Evolutionary conservation across 2,329 filamentous ascomycete species (phyloP).

Genomic region (Sporothrix curviconia): DNA sequence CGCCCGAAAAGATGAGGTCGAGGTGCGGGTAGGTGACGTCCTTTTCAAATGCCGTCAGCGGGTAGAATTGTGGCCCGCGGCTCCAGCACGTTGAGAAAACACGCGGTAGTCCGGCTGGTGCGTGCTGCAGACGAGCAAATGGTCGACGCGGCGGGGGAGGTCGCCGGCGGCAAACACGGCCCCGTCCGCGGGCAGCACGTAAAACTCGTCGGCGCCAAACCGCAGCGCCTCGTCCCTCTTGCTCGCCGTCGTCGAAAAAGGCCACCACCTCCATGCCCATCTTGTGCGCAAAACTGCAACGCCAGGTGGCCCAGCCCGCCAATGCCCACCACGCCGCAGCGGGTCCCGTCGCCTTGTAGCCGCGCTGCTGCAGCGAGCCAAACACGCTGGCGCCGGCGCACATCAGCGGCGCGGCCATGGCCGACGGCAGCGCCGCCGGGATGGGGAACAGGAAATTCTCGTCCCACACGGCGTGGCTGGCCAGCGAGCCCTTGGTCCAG

Average conservation of each 20-base stretch:
- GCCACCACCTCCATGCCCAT: slow-evolving; percentile 16
- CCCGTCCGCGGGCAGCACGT: slow-evolving; percentile 29
- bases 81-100: slow-evolving; percentile 46
- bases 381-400: slow-evolving; percentile 39
- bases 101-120: slow-evolving; percentile 6
- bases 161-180: too few species aligned
- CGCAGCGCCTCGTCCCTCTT: slow-evolving; percentile 14
- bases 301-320: slow-evolving; percentile 58
- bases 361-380: slow-evolving; percentile 26
- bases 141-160: slow-evolving; percentile 53
- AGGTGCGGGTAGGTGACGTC: slow-evolving; percentile 27
- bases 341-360: slow-evolving; percentile 24
- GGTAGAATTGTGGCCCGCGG: slow-evolving; percentile 37
- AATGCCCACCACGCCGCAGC: slow-evolving; percentile 35
- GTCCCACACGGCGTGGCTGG: slow-evolving; percentile 31
- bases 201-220: slow-evolving; percentile 15
- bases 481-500: slow-evolving; percentile 44
- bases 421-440: slow-evolving; percentile 26
- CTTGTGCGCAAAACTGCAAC: slow-evolving; percentile 51
- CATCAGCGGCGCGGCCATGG: slow-evolving; percentile 32
- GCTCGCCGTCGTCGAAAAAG: slow-evolving; percentile 13
- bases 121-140: slow-evolving; percentile 9
- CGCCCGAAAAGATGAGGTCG: slow-evolving; percentile 50
- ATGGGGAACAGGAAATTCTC: slow-evolving; percentile 29
- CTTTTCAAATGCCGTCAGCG: slow-evolving; percentile 26